Conservation (phyloP, 768 basidiomycete genomes). For the Tylopilus subfusipes region DNA sequence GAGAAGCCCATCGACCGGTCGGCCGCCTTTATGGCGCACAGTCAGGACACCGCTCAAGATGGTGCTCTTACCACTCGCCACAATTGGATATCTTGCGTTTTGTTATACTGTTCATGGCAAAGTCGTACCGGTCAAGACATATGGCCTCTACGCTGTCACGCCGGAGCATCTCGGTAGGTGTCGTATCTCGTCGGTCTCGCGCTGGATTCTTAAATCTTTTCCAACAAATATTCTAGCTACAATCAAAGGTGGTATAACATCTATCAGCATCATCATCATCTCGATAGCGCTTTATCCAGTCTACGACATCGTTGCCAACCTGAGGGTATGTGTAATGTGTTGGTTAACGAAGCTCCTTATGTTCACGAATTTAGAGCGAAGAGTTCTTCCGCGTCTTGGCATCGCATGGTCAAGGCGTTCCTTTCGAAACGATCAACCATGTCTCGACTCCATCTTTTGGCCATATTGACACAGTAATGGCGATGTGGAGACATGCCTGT, state of each 20-base stretch:
- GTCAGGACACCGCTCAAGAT: slow-evolving; percentile 10
- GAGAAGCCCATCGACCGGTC: neutral
- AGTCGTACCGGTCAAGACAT: slow-evolving; percentile 24
- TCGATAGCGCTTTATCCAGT: slow-evolving; percentile 29
- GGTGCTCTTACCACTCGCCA: slow-evolving; percentile 24
- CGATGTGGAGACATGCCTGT: slow-evolving; percentile 16
- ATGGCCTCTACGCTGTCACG: slow-evolving; percentile 20
- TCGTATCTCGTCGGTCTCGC: neutral
- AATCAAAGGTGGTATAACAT: slow-evolving; percentile 28
- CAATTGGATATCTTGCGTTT: slow-evolving; percentile 28
- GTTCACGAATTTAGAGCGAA: slow-evolving; percentile 14
- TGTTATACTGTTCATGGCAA: slow-evolving; percentile 26
- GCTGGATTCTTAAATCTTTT: neutral
- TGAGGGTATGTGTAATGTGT: slow-evolving; percentile 11
- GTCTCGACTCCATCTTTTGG: slow-evolving; percentile 26
- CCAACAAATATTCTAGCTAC: slow-evolving; percentile 10
- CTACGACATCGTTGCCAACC: slow-evolving; percentile 10
- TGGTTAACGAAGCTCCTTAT: neutral
- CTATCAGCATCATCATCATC: slow-evolving; percentile 28
- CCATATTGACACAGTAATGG: slow-evolving; percentile 6
- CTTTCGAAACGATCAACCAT: slow-evolving; percentile 19
- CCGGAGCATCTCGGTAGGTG: slow-evolving; percentile 20
- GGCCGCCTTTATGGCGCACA: slow-evolving; percentile 5
- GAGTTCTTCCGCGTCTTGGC: slow-evolving; percentile 28
- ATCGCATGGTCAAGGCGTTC: slow-evolving; percentile 17